A percentile compares a stretch with the other conserved stretches of the same genome.
Conservation (phyloP, 768 basidiomycete genomes). For the Suillus weaverae region DNA sequence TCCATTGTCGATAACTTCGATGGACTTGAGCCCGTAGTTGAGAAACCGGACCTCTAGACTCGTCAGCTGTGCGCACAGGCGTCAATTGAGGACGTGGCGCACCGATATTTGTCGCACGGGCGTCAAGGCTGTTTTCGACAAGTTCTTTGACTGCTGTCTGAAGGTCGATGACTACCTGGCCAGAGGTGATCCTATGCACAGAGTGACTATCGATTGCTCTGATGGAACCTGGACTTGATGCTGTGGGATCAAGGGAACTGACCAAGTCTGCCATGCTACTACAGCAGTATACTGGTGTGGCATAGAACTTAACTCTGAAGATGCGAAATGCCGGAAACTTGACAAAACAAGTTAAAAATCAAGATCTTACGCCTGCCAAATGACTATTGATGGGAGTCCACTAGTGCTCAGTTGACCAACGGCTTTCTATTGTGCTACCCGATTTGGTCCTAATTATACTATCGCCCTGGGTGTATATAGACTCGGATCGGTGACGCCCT, state of each 20-base stretch:
- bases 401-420: neutral
- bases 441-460: neutral
- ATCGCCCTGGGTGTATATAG: neutral
- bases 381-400: neutral
- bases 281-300: neutral
- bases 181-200: conserved; percentile 87
- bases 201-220: conserved; percentile 72
- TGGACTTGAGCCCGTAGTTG: conserved; percentile 74
- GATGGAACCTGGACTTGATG: conserved; percentile 27
- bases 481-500: neutral
- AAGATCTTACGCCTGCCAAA: neutral
- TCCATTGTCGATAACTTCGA: conserved; percentile 95
- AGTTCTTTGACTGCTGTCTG: conserved; percentile 96
- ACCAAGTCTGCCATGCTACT: neutral
- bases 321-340: neutral
- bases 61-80: conserved; percentile 5
- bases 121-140: conserved; percentile 94
- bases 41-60: conserved; percentile 72
- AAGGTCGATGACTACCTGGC: conserved; percentile 92
- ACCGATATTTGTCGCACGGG: conserved; percentile 87
- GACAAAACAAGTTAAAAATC: neutral
- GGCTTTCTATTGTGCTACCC: neutral
- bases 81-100: conserved; percentile 20
- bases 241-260: neutral
- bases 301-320: neutral